Percentiles rank a stretch among this genome's conserved stretches.
phyloP scores from a whole-genome alignment of 1,284 basidiomycete genomes.

The Trichosporon faecale region DNA sequence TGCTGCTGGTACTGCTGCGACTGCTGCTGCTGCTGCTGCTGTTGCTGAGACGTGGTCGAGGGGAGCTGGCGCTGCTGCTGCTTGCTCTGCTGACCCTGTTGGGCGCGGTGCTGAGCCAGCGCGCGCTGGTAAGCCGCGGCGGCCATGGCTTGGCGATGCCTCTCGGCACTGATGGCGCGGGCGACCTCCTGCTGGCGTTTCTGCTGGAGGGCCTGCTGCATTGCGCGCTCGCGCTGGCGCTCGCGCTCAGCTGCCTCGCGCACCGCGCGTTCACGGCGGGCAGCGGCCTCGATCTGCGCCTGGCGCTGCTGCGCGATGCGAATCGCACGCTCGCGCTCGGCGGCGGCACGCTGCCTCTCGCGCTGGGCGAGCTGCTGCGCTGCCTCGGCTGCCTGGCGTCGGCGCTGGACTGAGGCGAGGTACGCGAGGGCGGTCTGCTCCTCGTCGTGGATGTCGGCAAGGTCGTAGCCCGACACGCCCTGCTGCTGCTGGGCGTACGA shows the following conservation, averaged over 20 bases:
- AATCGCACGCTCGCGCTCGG: constrained; percentile 18
- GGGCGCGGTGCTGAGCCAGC: constrained; percentile 11
- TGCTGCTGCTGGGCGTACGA: background rate
- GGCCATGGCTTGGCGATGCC: constrained; percentile 24
- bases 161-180: constrained; percentile 17
- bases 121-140: constrained; percentile 24
- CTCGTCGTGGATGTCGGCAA: constrained; percentile 32
- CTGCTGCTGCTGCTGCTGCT: background rate
- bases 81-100: constrained; percentile 14
- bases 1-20: constrained; percentile 11
- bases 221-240: constrained; percentile 22
- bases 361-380: constrained; percentile 29
- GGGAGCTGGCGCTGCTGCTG: constrained; percentile 13
- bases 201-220: constrained; percentile 18
- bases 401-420: constrained; percentile 41
- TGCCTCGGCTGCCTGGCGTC: constrained; percentile 37
- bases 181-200: constrained; percentile 18
- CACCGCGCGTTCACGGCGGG: constrained; percentile 23
- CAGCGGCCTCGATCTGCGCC: constrained; percentile 15
- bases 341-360: constrained; percentile 21
- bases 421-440: constrained; percentile 45
- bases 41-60: no score
- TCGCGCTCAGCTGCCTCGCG: constrained; percentile 22
- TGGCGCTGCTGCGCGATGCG: constrained; percentile 25
- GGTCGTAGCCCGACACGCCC: no score